Base-by-base conservation (phyloP, 352 stramenopile species). In the Globisporangium cederbergense region DNA sequence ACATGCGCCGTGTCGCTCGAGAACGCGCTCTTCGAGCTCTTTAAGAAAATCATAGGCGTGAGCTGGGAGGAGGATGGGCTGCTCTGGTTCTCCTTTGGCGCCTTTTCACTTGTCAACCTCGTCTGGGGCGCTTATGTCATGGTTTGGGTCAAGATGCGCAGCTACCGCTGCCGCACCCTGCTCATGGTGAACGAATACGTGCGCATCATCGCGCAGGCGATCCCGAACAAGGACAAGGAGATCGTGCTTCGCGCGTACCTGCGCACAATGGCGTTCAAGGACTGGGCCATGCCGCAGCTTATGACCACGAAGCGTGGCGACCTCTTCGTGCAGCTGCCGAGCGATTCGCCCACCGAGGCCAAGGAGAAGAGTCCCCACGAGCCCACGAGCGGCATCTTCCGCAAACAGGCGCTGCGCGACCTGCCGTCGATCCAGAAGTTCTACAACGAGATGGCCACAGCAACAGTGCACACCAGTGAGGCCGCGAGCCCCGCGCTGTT, bases 1-100 rank as follows among this genome's bases (percentile, higher is more conserved):
- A 66, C 78, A 7, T 84, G 68, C 20, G 22, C 77, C 9, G 77
- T 89, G 11, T 75, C 76, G 28, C 43, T 87, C 30, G 80, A 86
- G 61, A 89, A 86, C 51, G 71, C 79, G 2, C 58, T 87, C 2
- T 88, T 79, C 60, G 22, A 25, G 0, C 22, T 25, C 22, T 25
- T 25, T 25, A 25, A 25, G 22, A 25, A 1, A 0, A 25, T 32
- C 49, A n/a, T 55, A 2, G 49, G 6, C 34, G 50, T 10, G 47
- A 16, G 58, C 13, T 62, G 25, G 20, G 46, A n/a, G 3, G 71
- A 78, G 22, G 43, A 38, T 2, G 47, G 50, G 0, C 36, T 78
- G 14, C 56, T 78, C 0, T 51, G 54, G 11, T 38, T 72, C 30
- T 72, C 65, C 2, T 55, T 75, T n/a, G 56, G 50, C 3, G 14